Conservation (phyloP, 2,329 filamentous ascomycete genomes). For the Lachnellula cervina region DNA sequence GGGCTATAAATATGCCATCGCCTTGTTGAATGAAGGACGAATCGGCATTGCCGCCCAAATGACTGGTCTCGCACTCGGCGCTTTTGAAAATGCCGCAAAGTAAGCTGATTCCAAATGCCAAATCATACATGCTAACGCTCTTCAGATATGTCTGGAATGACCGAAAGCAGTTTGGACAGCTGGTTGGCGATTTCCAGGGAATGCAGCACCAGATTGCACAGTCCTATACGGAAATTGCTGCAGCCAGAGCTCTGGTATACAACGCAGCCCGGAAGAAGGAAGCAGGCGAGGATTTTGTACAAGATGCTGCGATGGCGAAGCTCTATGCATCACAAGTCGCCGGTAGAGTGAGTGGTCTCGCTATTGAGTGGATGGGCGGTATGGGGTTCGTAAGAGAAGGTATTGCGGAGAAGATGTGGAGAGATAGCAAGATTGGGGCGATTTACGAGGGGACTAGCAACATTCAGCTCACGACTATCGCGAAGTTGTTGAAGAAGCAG, state of each 20-base stretch:
- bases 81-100: constrained; percentile 89
- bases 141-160: constrained; percentile 91
- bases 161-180: constrained; percentile 89
- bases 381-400: constrained; percentile 98
- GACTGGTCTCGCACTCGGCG: constrained; percentile 91
- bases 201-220: constrained; percentile 99
- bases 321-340: constrained; percentile 91
- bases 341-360: constrained; percentile 74
- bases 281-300: constrained; percentile 89
- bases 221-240: constrained; percentile 87
- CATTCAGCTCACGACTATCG: constrained; percentile 68
- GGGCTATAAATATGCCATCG: constrained; percentile 97
- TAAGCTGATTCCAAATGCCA: constrained; percentile 35
- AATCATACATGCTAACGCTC: constrained; percentile 14
- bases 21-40: constrained; percentile 87
- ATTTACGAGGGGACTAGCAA: constrained; percentile 93
- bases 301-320: constrained; percentile 97
- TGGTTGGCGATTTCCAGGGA: constrained; percentile 95
- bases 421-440: constrained; percentile 96
- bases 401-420: constrained; percentile 94
- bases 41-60: constrained; percentile 99
- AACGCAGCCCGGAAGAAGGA: constrained; percentile 98
- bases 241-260: constrained; percentile 87
- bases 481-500: constrained; percentile 63
- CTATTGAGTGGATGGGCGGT: constrained; percentile 98